Base-by-base conservation (phyloP, 495 filamentous ascomycete species). In the Jackrogersella minutella region DNA sequence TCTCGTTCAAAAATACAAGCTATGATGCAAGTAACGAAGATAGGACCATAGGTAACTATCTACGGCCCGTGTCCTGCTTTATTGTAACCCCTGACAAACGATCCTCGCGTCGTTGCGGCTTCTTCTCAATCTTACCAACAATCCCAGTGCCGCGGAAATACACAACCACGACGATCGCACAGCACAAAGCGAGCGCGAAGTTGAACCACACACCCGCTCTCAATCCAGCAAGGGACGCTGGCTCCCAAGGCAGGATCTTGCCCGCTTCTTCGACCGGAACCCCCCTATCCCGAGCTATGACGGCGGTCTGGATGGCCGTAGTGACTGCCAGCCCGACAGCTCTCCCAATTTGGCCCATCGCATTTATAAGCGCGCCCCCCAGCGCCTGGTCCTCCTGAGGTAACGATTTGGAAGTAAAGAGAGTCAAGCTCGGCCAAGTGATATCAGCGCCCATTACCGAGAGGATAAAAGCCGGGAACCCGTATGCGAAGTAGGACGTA, bases 351-450 rank as follows among this genome's bases (percentile, higher is more conserved):
- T 86, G 84, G 0, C 81, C 85, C 51, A 85, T 82, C 0, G 86
- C 79, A 54, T 88, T 88, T 61, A 88, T 82, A 9, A 88, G 76
- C 0, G 84, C 87, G 0, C 86, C 86, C 2, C 85, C 85, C 1
- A 89, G 57, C 0, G 85, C 83, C 65, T 88, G 87, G 53, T 88
- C 86, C 21, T 84, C 80, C n/a, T 80, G 76, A 10, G 86, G 83
- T 9, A 90, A 73, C 3, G 79, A 76, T 52, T 82, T 81, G 1
- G 85, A 85, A 0, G 83, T 87, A 71, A 87, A 88, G 6, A 90
- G 75, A 0, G 85, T 84, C 14, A 88, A 69, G 24, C 79, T 80
- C 9, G 86, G 86, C 77, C 82, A 88, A 0, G 85, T 73, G 1
- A 82, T 85, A 64, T 89, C 86, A 3, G 85, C 83, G 36, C 86